Evolutionary conservation across 2,329 filamentous ascomycete genomes (phyloP), one percentile per base, ranked within the genome.

Genomic region (Tympanopsis confertula): DNA sequence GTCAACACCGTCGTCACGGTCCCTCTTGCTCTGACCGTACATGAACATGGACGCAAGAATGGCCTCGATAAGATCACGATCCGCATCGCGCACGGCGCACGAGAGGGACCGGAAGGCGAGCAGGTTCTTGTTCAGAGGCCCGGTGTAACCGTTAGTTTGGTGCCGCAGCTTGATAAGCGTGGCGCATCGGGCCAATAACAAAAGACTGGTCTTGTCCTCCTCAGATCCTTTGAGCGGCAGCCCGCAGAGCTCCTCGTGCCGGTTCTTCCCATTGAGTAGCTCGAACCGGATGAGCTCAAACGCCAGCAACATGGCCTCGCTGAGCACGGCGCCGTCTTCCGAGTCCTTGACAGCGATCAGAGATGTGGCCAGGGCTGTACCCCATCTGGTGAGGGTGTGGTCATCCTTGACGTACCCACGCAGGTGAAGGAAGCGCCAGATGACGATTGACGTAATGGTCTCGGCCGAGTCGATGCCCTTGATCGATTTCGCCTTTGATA

Each of bases 371-470:
- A 96, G 66, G 15, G 85, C 85, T 48, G 79, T 77, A 13, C 89
- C 91, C 86, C 87, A 94, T 5, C 66, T 61, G 5, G 88, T 94
- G 42, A 95, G 69, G 42, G 79, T 74, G 57, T 96, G 89, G 35
- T 74, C 67, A 37, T 78, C 69, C 47, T 91, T 76, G 35, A 94
- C 69, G 50, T 95, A 98, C 18, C 82, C 87, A 41, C 88, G 78
- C 36, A 96, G 69, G 52, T 94, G 86, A 17, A 98, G 69, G 58
- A 95, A 91, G 39, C 87, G 77, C 82, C 86, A 95, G 41, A 89
- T 71, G 5, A 81, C 75, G 49, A 94, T 85, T 14, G 74, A 74
- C 5, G 69, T 59, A 39, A 86, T 63, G 39, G 89, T 71, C 50
- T 91, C 83, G 13, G 59, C 54, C 17, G 66, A 68, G 36, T 82